These are phyloP conservation scores for Solanum infundibuliforme DNA, from an alignment of 257 asterid genomes.

Conservation along the genomic window DNA sequence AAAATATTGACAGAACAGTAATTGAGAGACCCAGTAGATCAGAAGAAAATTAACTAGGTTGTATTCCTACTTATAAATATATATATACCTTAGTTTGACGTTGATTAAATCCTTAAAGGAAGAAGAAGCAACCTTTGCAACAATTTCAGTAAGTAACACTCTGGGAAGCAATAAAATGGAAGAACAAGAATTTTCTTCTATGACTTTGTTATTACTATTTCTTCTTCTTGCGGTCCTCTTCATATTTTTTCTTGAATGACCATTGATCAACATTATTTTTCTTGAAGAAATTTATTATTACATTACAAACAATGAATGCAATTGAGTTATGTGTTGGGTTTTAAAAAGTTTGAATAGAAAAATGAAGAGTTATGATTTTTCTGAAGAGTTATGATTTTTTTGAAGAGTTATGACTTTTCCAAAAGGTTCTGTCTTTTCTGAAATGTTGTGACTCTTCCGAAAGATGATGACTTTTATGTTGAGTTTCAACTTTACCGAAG, in stretches of 20 bases:
- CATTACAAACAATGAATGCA: not conserved
- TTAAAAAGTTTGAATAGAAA: not conserved
- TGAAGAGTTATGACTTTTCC: too few relatives aligned
- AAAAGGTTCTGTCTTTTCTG: not conserved
- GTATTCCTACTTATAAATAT: too few relatives aligned
- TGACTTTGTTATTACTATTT: not conserved
- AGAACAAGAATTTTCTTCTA: not conserved
- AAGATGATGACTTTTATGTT: too few relatives aligned
- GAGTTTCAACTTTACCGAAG: too few relatives aligned
- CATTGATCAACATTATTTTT: too few relatives aligned
- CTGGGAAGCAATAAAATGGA: not conserved
- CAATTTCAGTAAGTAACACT: not conserved
- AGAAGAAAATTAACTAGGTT: not conserved
- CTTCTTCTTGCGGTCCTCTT: not conserved
- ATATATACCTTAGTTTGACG: not conserved
- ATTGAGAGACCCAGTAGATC: not conserved
- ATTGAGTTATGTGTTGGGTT: not conserved
- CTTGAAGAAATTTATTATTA: not conserved
- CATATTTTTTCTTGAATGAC: not conserved
- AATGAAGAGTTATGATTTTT: not conserved
- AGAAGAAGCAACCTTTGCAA: not conserved
- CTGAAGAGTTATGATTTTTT: too few relatives aligned
- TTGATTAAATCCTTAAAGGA: not conserved
- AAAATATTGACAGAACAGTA: not conserved
- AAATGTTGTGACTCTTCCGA: fast-evolving